Base-by-base conservation (phyloP, 2,329 filamentous ascomycete species). In the Ophiostoma himal-ulmi region DNA sequence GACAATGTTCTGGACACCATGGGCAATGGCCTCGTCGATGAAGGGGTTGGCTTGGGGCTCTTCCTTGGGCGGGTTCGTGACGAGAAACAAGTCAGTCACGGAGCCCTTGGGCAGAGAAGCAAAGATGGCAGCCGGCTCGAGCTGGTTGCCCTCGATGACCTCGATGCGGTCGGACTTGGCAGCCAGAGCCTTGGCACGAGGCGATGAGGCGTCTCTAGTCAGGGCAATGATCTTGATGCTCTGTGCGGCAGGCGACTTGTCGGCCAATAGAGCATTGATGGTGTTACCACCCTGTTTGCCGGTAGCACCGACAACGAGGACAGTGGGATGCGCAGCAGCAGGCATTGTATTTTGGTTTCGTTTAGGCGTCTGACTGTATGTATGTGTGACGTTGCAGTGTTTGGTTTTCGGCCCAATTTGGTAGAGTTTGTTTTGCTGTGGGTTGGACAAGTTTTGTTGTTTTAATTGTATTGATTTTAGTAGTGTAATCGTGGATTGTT, bases 111-210 rank as follows among this genome's bases (percentile, higher is more conserved):
- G 76, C 26, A 76, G 74, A 3, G 75, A 73, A 3, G 74, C 74
- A 72, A 81, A 80, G 72, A 81, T 78, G 71, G 78, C 73, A 11
- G 62, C 74, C 3, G 79, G 78, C 52, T 75, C 34, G 68, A 73
- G 72, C 14, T 74, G 75, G 75, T 81, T 76, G 72, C 80, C 79
- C 68, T 80, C 73, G 7, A 80, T 73, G 60, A 80, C 73, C 65
- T 75, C 73, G 30, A 80, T 62, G 26, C 26, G 22, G 26, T 62
- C 57, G 14, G 57, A 62, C 26, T 30, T 34, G 57, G 57, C 26
- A 20, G 57, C 26, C 11, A 62, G 57, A 13, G 57, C 57, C 26
- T 62, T 62, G 57, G 57, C 69, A 68, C 75, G 70, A n/a, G 77
- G 72, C 69, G 76, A 74, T 71, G 82, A 44, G 80, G 78, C 73